These are phyloP conservation scores for Allantophomopsis lycopodina DNA, from an alignment of 2,329 filamentous ascomycete genomes.

Conservation along the genomic window DNA sequence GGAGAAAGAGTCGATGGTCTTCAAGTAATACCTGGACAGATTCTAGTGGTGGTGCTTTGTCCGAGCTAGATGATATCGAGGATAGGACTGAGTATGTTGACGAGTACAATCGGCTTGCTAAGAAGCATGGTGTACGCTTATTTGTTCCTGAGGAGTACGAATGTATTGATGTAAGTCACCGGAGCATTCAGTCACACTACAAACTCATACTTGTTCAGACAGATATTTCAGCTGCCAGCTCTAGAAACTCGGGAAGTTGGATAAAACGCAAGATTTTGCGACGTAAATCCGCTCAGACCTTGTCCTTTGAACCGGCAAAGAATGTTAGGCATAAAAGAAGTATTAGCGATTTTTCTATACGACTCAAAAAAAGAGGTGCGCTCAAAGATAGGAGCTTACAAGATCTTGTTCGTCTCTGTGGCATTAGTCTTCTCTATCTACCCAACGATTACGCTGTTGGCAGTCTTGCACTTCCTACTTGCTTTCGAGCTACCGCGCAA, in stretches of 20 bases:
- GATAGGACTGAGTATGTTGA: slow-evolving; percentile 33
- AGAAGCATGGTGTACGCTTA: slow-evolving; percentile 36
- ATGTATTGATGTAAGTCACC: slow-evolving; percentile 7
- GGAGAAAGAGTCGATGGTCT: slow-evolving; percentile 4
- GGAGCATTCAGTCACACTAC: too few species aligned
- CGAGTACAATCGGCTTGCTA: slow-evolving; percentile 47
- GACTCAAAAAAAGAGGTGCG: slow-evolving; percentile 28
- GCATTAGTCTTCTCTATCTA: slow-evolving; percentile 46
- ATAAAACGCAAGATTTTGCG: slow-evolving; percentile 22
- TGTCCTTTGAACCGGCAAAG: slow-evolving; percentile 14
- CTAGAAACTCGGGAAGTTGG: slow-evolving; percentile 21
- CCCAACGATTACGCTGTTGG: slow-evolving; percentile 43
- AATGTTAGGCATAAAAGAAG: slow-evolving; percentile 32
- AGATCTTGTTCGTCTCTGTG: slow-evolving; percentile 47
- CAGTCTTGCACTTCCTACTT: slow-evolving; percentile 46
- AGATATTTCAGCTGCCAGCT: neutral
- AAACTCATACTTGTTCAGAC: too few species aligned
- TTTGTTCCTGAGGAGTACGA: slow-evolving; percentile 13
- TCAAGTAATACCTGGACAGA: slow-evolving; percentile 45
- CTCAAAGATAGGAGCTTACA: slow-evolving; percentile 37
- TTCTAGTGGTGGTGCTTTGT: slow-evolving; percentile 32
- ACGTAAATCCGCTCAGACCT: slow-evolving; percentile 19
- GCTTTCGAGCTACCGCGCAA: slow-evolving; percentile 52
- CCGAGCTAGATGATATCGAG: slow-evolving; percentile 34
- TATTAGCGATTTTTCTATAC: slow-evolving; percentile 38